Percentiles rank a stretch among this genome's conserved stretches.
These are phyloP conservation scores for Pichia norvegensis DNA, from an alignment of 1,139 yeast genomes.

Conservation along the genomic window DNA sequence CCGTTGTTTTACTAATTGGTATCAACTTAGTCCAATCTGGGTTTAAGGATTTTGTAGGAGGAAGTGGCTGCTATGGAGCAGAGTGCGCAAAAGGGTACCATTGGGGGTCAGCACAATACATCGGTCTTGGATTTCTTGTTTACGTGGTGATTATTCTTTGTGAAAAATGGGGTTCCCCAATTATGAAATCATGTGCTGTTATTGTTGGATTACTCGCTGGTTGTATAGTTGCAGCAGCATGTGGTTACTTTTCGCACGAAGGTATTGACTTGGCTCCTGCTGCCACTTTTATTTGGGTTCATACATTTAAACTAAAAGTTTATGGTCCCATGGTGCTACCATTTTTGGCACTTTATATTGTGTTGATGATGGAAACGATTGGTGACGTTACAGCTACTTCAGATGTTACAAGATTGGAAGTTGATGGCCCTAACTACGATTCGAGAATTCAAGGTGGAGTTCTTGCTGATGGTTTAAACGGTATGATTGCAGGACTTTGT, in stretches of 20 bases:
- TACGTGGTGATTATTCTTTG: conserved; percentile 62
- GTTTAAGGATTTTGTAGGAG: conserved; percentile 82
- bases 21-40: conserved; percentile 59
- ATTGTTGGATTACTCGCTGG: conserved; percentile 77
- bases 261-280: conserved; percentile 67
- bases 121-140: conserved; percentile 82
- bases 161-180: conserved; percentile 90
- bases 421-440: conserved; percentile 73
- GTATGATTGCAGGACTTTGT: conserved; percentile 63
- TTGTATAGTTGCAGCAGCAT: conserved; percentile 85
- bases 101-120: conserved; percentile 81
- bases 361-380: conserved; percentile 81
- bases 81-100: conserved; percentile 41
- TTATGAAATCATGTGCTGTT: conserved; percentile 89
- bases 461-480: conserved; percentile 70
- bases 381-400: conserved; percentile 92
- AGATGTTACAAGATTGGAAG: conserved; percentile 78
- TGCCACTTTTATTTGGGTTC: conserved; percentile 80
- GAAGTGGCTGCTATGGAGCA: conserved; percentile 55
- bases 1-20: conserved; percentile 81
- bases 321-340: conserved; percentile 85
- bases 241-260: conserved; percentile 63
- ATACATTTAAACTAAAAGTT: conserved; percentile 64
- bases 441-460: conserved; percentile 89
- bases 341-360: conserved; percentile 70